These are phyloP conservation scores for Podospora appendiculata DNA, from an alignment of 495 filamentous ascomycete genomes.

Conservation along the genomic window DNA sequence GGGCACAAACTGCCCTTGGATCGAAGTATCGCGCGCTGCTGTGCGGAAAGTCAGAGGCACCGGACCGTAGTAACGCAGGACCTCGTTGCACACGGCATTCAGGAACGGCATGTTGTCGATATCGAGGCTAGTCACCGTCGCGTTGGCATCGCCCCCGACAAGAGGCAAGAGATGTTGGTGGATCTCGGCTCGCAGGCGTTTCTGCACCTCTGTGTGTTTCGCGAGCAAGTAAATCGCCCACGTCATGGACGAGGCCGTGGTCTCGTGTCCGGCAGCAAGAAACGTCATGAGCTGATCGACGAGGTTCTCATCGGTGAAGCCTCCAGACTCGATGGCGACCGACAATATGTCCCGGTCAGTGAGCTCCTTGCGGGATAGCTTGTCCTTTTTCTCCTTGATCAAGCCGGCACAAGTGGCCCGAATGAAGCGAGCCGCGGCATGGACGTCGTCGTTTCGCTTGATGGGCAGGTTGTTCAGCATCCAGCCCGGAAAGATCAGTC, in stretches of 20 bases:
- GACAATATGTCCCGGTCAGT: slow-evolving; percentile 71
- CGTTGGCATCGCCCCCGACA: slow-evolving; percentile 24
- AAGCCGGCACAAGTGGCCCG: slow-evolving; percentile 55
- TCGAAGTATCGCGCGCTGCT: slow-evolving; percentile 54
- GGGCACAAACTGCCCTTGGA: slow-evolving; percentile 49
- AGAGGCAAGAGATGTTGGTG: slow-evolving; percentile 56
- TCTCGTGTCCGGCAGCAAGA: slow-evolving; percentile 84
- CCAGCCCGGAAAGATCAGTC: slow-evolving; percentile 40
- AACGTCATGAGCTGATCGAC: slow-evolving; percentile 95
- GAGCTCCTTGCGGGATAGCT: slow-evolving; percentile 44
- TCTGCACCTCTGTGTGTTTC: slow-evolving; percentile 39
- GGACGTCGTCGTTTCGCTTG: slow-evolving; percentile 56
- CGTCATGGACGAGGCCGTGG: slow-evolving; percentile 48
- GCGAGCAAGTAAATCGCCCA: slow-evolving; percentile 49
- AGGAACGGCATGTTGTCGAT: slow-evolving; percentile 51
- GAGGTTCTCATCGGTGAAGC: slow-evolving; percentile 72
- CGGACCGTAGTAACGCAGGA: slow-evolving; percentile 39
- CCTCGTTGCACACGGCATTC: slow-evolving; percentile 42
- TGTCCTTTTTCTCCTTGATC: slow-evolving; percentile 59
- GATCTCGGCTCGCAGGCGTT: slow-evolving; percentile 43
- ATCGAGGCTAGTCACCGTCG: slow-evolving; percentile 40
- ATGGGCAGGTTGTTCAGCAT: slow-evolving; percentile 51
- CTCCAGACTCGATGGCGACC: slow-evolving; percentile 68
- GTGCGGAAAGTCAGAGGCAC: slow-evolving; percentile 54
- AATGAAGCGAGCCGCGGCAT: slow-evolving; percentile 47